Conservation (phyloP, 2,329 filamentous ascomycete genomes). For the Pseudopithomyces maydicus region DNA sequence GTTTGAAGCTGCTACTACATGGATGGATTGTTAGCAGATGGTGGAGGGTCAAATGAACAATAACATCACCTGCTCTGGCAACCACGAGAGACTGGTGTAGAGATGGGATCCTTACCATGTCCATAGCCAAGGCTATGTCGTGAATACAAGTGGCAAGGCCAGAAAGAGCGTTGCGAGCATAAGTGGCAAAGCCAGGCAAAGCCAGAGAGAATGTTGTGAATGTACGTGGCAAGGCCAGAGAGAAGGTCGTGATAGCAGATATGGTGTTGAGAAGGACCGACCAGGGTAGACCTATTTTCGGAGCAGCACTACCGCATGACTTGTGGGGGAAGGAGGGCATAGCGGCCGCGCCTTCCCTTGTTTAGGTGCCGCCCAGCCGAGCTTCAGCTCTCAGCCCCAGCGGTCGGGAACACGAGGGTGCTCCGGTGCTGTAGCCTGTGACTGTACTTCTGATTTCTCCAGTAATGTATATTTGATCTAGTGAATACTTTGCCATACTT, state of each 20-base stretch:
- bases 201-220: too few relatives aligned
- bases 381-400: conserved; percentile 38
- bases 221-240: too few relatives aligned
- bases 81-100: too few relatives aligned
- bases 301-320: neutral
- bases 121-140: too few relatives aligned
- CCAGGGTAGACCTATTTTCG: neutral
- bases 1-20: too few relatives aligned
- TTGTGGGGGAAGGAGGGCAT: conserved; percentile 16
- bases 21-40: too few relatives aligned
- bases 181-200: too few relatives aligned
- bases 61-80: too few relatives aligned
- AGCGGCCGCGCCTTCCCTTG: conserved; percentile 25
- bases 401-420: conserved; percentile 13
- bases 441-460: conserved; percentile 23
- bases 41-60: too few relatives aligned
- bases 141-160: too few relatives aligned
- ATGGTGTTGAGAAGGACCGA: neutral
- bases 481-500: conserved; percentile 7
- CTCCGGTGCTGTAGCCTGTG: conserved; percentile 14
- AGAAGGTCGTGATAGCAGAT: neutral
- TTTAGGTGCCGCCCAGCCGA: conserved; percentile 10
- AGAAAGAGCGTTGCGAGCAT: too few relatives aligned
- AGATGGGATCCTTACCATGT: too few relatives aligned
- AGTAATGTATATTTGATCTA: conserved; percentile 15